Evolutionary conservation across 176 grass and related monocot genomes (phyloP), one percentile per base, ranked within the genome.

Genomic region (Rhynchospora tenuis): DNA sequence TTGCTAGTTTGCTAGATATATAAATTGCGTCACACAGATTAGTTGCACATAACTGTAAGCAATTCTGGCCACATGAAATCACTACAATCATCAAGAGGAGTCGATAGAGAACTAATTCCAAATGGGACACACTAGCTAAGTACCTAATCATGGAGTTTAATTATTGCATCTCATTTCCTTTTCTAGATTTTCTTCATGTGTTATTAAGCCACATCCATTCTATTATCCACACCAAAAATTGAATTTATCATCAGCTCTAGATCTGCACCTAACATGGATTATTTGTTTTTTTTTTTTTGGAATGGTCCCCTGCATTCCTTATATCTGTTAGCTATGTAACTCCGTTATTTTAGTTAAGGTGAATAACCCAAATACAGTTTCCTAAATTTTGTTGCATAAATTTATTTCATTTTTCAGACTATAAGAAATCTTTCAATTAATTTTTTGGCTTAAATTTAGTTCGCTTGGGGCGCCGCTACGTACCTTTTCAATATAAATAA

Each of bases 141-240:
- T 72, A 72, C 20, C 80, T 70, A 88, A 88, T 88, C 81, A 88
- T 88, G 19, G 86, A 84, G 69, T 73, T 83, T 83, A 88, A 88
- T 88, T 45, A 88, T 88, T 88, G 86, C 58, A 23, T 12, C 42
- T 83, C 20, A 42, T 83, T 79, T 66, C 71, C 55, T 33, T 66
- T 56, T 84, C 69, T 43, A 59, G 79, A 50, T 83, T 52, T 59
- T 47, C 56, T 75, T 60, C 51, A 66, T 81, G 77, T 81, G 78
- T 11, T 61, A n/a, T 46, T 11, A 81, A 28, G 57, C 22, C 57
- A 65, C 59, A 80, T 78, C 59, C n/a, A 58, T 26, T 85, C 56
- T 62, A 81, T 82, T 82, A 67, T 86, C 47, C 78, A 81, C 85
- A 81, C 23, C 77, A 60, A 72, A 71, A 28, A 10, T 63, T 71